Evolutionary conservation across 1,284 basidiomycete genomes (phyloP), one percentile per base, ranked within the genome.

Genomic region (Fomitopsis betulina): DNA sequence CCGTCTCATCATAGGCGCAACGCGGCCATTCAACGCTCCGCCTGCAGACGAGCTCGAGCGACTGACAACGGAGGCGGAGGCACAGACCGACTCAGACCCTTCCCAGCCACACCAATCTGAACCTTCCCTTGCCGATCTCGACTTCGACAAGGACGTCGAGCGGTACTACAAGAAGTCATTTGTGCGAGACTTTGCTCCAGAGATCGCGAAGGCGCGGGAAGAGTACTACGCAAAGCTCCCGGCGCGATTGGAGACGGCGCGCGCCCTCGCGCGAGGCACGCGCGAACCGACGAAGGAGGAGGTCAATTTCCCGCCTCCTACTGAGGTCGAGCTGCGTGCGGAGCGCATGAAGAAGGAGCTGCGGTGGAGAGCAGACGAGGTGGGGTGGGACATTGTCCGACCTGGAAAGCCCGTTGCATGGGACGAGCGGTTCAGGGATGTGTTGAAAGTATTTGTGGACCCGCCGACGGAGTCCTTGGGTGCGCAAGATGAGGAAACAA

Each of bases 271-370:
- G 3, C 80, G 84, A 5, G 87, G 93, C 2, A 82, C 82, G 45
- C 81, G 94, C n/a, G 90, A 95, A 67, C 85, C 89, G 17, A 96
- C 91, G 7, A 90, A 91, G 68, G 89, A 91, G 58, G 96, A 98
- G 75, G 72, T 77, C 60, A 82, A 82, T 45, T 85, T 92, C 65
- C 92, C 93, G 2, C 93, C 95, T 6, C 86, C 85, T 38, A 94
- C 89, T 1, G 93, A 98, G 73, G 86, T 92, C 25, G 92, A 96
- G 68, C 78, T 98, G 53, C 82, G 87, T 51, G 86, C 86, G 23
- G 92, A 95, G 74, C 79, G 93, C 59, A 73, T 93, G 73, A 89
- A 89, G 73, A 95, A 94, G 75, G 95, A 98, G 77, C 73, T 86
- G 64, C 80, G 86, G 62, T 98, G 95, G 95, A 81, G 82, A 54